A percentile compares a stretch with the other conserved stretches of the same genome.
phyloP scores from a whole-genome alignment of 2,329 filamentous ascomycete species.

The Alternaria dauci region DNA sequence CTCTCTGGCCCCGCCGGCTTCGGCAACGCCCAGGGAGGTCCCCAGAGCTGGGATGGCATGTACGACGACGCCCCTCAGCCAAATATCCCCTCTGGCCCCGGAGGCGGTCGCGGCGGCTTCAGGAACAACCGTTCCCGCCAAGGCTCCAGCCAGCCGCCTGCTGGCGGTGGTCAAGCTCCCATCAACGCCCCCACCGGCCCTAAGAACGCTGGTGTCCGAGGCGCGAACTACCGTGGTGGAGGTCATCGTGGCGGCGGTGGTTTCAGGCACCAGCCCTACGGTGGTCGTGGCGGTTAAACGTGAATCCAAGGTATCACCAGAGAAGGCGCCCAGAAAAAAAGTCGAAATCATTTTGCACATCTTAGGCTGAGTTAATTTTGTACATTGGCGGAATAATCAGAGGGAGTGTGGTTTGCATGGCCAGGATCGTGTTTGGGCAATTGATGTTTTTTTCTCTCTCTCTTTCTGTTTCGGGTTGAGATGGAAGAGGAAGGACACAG shows the following conservation, averaged over 20 bases:
- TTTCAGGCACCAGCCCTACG: slow-evolving; percentile 47
- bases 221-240: slow-evolving; percentile 92
- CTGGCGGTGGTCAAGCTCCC: slow-evolving; percentile 59
- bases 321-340: neutral
- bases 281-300: slow-evolving; percentile 29
- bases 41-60: slow-evolving; percentile 97
- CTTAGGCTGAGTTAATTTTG: neutral
- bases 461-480: neutral
- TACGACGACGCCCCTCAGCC: slow-evolving; percentile 95
- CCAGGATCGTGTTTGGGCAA: neutral
- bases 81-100: slow-evolving; percentile 65
- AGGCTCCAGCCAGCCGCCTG: slow-evolving; percentile 52
- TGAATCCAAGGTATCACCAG: neutral
- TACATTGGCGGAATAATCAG: slow-evolving; percentile 1
- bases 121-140: slow-evolving; percentile 49
- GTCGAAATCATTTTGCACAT: neutral
- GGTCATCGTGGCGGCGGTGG: slow-evolving; percentile 56
- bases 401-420: neutral
- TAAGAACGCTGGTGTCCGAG: slow-evolving; percentile 91
- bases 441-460: neutral
- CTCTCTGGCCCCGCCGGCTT: slow-evolving; percentile 49
- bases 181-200: slow-evolving; percentile 92
- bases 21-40: slow-evolving; percentile 65
- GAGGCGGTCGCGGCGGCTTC: slow-evolving; percentile 50
- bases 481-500: neutral